Evolutionary conservation across 1,139 yeast genomes (phyloP).

Genomic region (Yamadazyma dendronema): DNA sequence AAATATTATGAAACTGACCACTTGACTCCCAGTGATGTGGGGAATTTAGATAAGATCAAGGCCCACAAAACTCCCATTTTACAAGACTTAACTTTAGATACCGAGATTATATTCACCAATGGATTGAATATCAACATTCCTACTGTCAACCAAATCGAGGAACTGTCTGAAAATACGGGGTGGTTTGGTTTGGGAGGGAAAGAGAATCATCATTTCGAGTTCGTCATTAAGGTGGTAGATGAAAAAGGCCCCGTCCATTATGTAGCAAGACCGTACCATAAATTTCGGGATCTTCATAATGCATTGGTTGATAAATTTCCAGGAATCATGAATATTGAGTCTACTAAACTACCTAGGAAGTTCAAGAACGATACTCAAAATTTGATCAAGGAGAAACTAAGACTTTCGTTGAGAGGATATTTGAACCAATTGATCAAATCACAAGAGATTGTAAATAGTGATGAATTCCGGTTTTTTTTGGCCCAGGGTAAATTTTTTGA

Average conservation of each 20-base stretch:
- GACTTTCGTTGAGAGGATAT: conserved; percentile 76
- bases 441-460: conserved; percentile 55
- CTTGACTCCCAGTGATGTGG: conserved; percentile 51
- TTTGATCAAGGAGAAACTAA: conserved; percentile 55
- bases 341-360: conserved; percentile 48
- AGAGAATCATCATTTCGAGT: conserved; percentile 36
- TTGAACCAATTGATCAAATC: conserved; percentile 51
- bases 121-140: conserved; percentile 63
- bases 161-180: conserved; percentile 11
- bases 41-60: conserved; percentile 43
- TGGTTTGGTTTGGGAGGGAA: conserved; percentile 7
- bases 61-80: conserved; percentile 18
- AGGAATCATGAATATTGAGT: conserved; percentile 63
- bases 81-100: conserved; percentile 35
- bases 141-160: conserved; percentile 46
- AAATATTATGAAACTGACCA: conserved; percentile 49
- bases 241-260: conserved; percentile 32
- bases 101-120: conserved; percentile 44
- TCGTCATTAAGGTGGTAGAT: conserved; percentile 39
- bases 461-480: conserved; percentile 53
- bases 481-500: conserved; percentile 26
- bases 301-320: conserved; percentile 39
- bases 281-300: conserved; percentile 58
- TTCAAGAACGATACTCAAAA: conserved; percentile 35
- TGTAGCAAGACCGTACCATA: conserved; percentile 62